Evolutionary conservation across 345 rosid genomes (phyloP), one percentile per base, ranked within the genome.

Genomic region (Melaleuca alternifolia): DNA sequence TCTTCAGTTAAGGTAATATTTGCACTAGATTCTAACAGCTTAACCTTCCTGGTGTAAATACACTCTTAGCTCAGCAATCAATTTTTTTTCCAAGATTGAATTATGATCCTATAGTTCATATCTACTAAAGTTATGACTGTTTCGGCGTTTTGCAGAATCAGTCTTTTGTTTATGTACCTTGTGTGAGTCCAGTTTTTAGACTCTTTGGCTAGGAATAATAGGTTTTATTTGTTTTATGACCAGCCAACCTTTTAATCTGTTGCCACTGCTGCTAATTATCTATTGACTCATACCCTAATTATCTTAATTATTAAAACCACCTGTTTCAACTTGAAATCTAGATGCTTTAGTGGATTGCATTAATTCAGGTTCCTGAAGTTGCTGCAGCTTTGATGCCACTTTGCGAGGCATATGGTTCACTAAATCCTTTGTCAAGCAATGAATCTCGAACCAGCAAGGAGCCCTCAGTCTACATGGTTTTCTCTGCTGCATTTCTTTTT

Each of bases 321-420:
- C 48, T 10, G 48, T 71, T 71, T 71, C 48, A 20, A 71, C 81
- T 50, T 50, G 56, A 61, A 61, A 48, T 48, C 76, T 53, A 30
- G 82, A 85, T 62, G 86, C 82, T 48, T 71, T 71, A 71, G 48
- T 37, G 37, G 81, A 71, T 71, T 37, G 48, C 81, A 71, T 18
- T 76, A 37, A 54, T 84, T 75, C 91, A 94, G 96, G 89, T 94
- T 61, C 96, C 96, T 44, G 95, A 94, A 89, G 93, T 94, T 88
- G 96, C 94, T 30, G 94, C 95, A 62, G 87, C 95, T 85, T 88
- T 94, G 84, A 87, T 94, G 92, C 96, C 95, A 71, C 91, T 94
- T 33, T 94, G 96, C 86, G 96, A 94, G 92, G 87, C 84, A 44
- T 94, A 92, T 89, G 96, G 96, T 82, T 94, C 95, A 21, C 86